Base-by-base conservation (phyloP, 176 grass and related monocot species). In the Melocanna baccifera region DNA sequence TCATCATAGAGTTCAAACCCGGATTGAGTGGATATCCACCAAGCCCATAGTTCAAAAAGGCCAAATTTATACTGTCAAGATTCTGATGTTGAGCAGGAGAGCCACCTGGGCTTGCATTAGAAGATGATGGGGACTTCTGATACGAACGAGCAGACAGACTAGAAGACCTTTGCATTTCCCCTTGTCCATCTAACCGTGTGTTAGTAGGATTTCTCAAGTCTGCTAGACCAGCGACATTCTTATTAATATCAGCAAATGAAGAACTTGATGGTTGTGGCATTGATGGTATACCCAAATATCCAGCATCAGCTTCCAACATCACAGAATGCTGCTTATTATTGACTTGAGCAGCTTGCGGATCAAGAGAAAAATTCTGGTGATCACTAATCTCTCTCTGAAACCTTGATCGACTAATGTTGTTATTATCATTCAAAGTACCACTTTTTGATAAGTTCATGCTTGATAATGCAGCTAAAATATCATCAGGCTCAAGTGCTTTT, bases 381-480 rank as follows among this genome's bases (percentile, higher is more conserved):
- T 94, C 81, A 73, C 75, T 86, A 34, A 75, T 86, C 52, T 81
- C 92, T 87, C 84, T 82, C 71, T 91, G 90, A 85, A 81, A 81
- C 40, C 87, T 90, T n/a, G 78, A 53, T 30, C 64, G 82, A 63
- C 29, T 64, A 82, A 83, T 85, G 50, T 55, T 89, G 59, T 41
- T 90, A 66, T 75, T 75, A 80, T 66, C 69, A 25, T 85, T 84
- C 39, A 81, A 45, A 22, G 86, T 26, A 80, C 75, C 90, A 79
- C 46, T 64, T 71, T 73, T 91, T 57, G 95, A 91, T 67, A 97
- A 85, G 47, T 80, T 94, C 81, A 97, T 89, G 82, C 71, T 67
- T 69, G 95, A 97, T 69, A 97, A 84, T 81, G 92, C 90, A 91
- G 86, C 82, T 76, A 94, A 90, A 87, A 97, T 83, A 90, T 97